phyloP scores from a whole-genome alignment of 2,329 filamentous ascomycete genomes.

The Beauveria sp. region DNA sequence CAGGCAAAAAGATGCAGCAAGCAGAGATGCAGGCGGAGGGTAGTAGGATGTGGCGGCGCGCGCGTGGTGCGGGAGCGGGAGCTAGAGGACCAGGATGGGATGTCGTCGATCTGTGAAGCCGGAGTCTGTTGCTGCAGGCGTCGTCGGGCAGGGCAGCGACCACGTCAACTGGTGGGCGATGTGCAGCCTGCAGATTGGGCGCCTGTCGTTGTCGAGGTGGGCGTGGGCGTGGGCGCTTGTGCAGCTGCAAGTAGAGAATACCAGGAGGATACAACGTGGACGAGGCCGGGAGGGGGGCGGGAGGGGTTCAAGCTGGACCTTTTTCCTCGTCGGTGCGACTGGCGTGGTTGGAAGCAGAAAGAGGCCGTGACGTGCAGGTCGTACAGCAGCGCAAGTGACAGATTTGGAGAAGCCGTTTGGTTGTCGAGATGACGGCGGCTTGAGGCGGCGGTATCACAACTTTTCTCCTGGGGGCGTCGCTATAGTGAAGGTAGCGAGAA shows the following conservation, averaged over 20 bases:
- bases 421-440: background rate
- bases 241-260: conserved; percentile 4
- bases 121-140: background rate
- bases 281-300: background rate
- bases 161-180: conserved; percentile 5
- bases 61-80: conserved; percentile 11
- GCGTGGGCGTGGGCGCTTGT: conserved; percentile 6
- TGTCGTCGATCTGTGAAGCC: background rate
- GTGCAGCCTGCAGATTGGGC: conserved; percentile 4
- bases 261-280: background rate
- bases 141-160: background rate
- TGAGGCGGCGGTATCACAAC: background rate
- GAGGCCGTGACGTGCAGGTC: background rate
- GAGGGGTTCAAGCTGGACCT: background rate
- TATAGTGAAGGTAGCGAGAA: background rate
- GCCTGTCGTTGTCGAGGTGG: conserved; percentile 4
- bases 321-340: background rate
- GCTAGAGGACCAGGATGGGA: conserved; percentile 1
- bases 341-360: background rate
- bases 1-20: background rate
- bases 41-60: conserved; percentile 1
- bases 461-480: background rate
- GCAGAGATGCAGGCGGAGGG: background rate
- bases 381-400: conserved; percentile 3
- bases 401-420: background rate